Evolutionary conservation across 129 eudicot genomes (phyloP).

Genomic region (Pseudognaphalium luteoalbum): DNA sequence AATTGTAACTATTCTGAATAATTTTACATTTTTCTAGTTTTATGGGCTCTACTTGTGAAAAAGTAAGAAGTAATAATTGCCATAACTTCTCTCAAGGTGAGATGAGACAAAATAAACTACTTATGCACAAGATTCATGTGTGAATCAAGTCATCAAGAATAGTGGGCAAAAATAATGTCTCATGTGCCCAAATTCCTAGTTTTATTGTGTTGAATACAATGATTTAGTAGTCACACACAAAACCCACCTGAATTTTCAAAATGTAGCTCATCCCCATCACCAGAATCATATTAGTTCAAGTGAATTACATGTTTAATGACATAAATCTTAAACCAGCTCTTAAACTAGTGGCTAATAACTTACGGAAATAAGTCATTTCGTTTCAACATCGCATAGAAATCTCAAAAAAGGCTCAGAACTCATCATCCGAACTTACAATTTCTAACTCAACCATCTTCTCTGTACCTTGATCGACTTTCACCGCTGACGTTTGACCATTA

Average conservation of each 20-base stretch:
- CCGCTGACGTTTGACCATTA: slow-evolving; percentile 35
- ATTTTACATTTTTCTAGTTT: too few species aligned
- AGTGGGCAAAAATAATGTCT: too few species aligned
- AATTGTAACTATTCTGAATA: too few species aligned
- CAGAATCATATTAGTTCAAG: background rate
- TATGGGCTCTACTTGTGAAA: too few species aligned
- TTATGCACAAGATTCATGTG: too few species aligned
- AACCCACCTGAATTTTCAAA: too few species aligned
- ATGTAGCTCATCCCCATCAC: slow-evolving; percentile 5
- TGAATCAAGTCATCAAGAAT: too few species aligned
- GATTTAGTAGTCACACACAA: background rate
- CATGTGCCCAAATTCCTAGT: too few species aligned
- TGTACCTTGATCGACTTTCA: slow-evolving; percentile 33
- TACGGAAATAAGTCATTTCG: background rate
- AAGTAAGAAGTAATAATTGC: too few species aligned
- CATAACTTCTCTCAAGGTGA: too few species aligned
- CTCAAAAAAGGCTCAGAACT: slow-evolving; percentile 32
- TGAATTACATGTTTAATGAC: slow-evolving; percentile 18
- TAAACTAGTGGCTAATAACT: slow-evolving; percentile 9
- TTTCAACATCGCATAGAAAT: background rate
- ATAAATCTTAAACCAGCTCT: background rate
- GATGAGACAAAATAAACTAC: too few species aligned
- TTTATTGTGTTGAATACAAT: too few species aligned
- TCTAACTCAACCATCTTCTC: slow-evolving; percentile 87
- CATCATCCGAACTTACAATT: slow-evolving; percentile 84